phyloP scores from a whole-genome alignment of 768 basidiomycete species.

The Pleurotus citrinopileatus region DNA sequence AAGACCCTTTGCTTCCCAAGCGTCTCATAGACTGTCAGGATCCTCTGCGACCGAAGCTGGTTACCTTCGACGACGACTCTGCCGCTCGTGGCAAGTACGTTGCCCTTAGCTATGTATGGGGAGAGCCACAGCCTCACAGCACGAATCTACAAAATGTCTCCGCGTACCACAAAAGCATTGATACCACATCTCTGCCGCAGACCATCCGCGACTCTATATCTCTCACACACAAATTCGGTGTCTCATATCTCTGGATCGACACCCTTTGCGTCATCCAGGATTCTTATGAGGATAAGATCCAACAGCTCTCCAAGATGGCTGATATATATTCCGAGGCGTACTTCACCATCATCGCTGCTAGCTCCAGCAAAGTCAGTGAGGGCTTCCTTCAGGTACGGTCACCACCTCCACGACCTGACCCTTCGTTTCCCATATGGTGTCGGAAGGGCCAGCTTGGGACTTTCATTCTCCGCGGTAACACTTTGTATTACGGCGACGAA shows the following conservation, averaged over 20 bases:
- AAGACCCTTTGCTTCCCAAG: neutral
- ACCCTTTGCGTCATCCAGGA: conserved; percentile 1
- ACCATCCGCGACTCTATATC: conserved; percentile 2
- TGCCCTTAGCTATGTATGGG: conserved; percentile 1
- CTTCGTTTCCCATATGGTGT: neutral
- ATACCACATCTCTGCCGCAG: neutral
- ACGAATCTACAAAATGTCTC: neutral
- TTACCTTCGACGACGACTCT: neutral
- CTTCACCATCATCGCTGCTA: neutral
- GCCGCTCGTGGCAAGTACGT: neutral
- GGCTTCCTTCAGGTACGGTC: neutral
- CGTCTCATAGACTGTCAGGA: neutral
- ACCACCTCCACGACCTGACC: neutral
- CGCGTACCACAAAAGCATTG: neutral
- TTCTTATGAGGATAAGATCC: neutral
- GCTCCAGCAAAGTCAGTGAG: neutral
- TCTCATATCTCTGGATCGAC: neutral
- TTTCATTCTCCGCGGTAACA: neutral
- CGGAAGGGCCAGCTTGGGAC: neutral
- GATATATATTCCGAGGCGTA: conserved; percentile 1
- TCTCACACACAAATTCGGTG: neutral
- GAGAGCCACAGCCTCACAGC: neutral
- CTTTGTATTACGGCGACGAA: neutral
- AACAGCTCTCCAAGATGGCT: neutral
- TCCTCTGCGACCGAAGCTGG: neutral